Evolutionary conservation across 345 rosid genomes (phyloP), one percentile per base, ranked within the genome.

Genomic region (Leavenworthia alabamica): DNA sequence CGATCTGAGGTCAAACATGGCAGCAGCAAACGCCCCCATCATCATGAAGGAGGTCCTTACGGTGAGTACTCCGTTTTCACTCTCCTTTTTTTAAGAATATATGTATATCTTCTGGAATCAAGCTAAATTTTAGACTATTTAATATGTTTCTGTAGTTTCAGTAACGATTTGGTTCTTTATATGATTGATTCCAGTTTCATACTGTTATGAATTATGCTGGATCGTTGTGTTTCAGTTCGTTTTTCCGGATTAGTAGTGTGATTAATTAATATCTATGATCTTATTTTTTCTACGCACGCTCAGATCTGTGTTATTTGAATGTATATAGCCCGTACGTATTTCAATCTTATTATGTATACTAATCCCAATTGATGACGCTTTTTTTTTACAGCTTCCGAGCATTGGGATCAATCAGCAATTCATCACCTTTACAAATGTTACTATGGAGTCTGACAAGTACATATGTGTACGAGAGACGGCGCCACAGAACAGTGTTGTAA

Each of bases 381-480:
- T 16, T 11, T 16, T 11, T 14, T 57, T 43, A 20, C 88, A 91
- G 98, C 74, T 91, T 60, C 86, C 98, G 31, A 82, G 86, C 81
- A 46, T 86, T 47, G 98, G 98, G 80, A 91, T 91, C 73, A 81
- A 75, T 68, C 88, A 78, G 7, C 95, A 88, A 27, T 88, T 88
- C 66, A 88, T 91, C 56, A 88, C 94, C 6, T 91, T 91, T 57
- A 91, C 98, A 10, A 86, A 89, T 45, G 95, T 92, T 26, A 92
- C 98, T 8, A 92, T 92, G 98, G 98, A 92, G 66, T 92, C 98
- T 4, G 98, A 92, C 31, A 92, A 89, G 82, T 92, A 89, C 54
- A 92, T 92, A 37, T 92, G 96, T 66, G 98, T 92, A 45, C 79
- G 98, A 27, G 98, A 92, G 76, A 92, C 98, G 14, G 78, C 95